Evolutionary conservation across 495 filamentous ascomycete species (phyloP), one percentile per base, ranked within the genome.

Genomic region (Daldinia loculata): DNA sequence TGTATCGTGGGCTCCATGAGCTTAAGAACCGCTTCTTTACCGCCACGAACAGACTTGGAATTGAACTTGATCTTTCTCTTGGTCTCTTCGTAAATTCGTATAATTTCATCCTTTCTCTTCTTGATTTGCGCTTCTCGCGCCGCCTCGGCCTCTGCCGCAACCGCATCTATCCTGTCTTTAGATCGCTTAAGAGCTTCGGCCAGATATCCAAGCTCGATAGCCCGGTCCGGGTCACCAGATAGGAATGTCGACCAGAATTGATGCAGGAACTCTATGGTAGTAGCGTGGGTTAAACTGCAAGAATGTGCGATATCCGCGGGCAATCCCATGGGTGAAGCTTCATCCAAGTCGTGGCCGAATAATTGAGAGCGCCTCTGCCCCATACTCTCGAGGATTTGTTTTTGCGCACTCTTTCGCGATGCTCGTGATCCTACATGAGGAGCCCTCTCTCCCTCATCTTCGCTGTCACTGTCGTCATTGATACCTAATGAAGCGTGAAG

Each of bases 181-280:
- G 91, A 92, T 58, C 91, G 86, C 38, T 86, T 84, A 15, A 99
- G 83, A 5, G 93, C 91, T 69, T 96, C 91, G 15, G 91, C 88
- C 38, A 97, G 82, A 38, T 90, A 91, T 2, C 87, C 85, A 0
- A 96, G 84, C 75, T 97, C 94, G 24, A 82, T 81, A 0, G 91
- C 89, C n/a, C 91, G 89, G 48, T 90, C 88, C 7, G 91, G 81
- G 76, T 95, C 91, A 2, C 92, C 93, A 0, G 94, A 97, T 7
- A 95, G 82, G 74, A 95, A 98, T 4, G 92, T 88, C 38, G 87
- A 83, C 94, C 94, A 98, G 83, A 98, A 99, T 76, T 98, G 94
- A 69, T 92, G 90, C n/a, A 99, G 81, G 74, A 98, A 98, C 70
- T 98, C 96, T 7, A 90, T 91, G 0, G 93, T 93, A 0, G 95